Evolutionary conservation across 1,284 basidiomycete genomes (phyloP), one percentile per base, ranked within the genome.

Genomic region (Rhodotorula sp.): DNA sequence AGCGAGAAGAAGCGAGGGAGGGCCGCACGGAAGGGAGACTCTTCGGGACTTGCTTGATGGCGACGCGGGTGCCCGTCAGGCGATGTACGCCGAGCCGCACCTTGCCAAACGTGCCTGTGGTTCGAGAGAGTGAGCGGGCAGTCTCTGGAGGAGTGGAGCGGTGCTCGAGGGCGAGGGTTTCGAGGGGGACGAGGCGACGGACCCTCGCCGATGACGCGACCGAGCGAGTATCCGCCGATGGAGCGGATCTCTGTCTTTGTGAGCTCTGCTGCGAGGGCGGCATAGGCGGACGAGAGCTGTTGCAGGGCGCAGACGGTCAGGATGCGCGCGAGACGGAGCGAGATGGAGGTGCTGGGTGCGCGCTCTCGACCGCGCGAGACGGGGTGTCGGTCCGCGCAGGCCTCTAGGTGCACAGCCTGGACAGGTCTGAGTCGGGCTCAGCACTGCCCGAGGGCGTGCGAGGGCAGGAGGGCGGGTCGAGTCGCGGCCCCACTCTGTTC

Each of bases 1-100:
- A 34, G 34, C 64, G 70, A 21, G 60, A 13, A 14, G 4, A 27
- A n/a, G 17, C 3, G 8, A 17, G 10, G 19, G 17, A 7, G 34
- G 27, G 4, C 54, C 63, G 41, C 9, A 70, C 68, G 42, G 93
- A 85, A 3, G 93, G 92, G 84, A 92, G 88, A 68, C 88, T 88
- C 82, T 98, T 98, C 50, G 96, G 93, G 73, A 99, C 93, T 82
- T 98, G 95, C 84, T 99, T 99, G 83, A 99, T 91, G 64, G 96
- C 96, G 74, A 97, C 93, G 67, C 92, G 88, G 60, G 89, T 76
- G 16, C 78, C 77, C 19, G 79, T 79, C 23, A 80, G 66, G 13
- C 78, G 71, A 62, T 80, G 77, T 2, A 78, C 73, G 41, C 76
- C 79, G 7, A 80, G 65, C 7, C 78, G 64, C 45, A 80, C 80